Evolutionary conservation across 2,329 filamentous ascomycete species (phyloP), one percentile per base, ranked within the genome.

Genomic region (Arthrobotrys iridis): DNA sequence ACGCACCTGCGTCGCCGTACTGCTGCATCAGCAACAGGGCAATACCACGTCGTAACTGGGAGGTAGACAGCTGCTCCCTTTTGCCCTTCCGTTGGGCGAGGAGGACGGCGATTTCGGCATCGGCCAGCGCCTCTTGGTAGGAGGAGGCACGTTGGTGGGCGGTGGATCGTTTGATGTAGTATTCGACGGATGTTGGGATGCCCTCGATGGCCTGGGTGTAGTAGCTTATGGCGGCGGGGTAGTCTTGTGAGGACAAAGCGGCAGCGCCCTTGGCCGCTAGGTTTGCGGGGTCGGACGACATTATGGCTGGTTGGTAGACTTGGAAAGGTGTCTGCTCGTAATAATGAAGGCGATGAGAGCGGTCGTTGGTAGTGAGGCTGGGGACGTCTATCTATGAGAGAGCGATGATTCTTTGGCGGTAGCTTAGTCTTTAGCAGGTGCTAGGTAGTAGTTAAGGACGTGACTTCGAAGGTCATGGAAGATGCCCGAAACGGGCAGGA

Each of bases 81-180:
- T 86, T 87, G 2, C 84, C 88, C 60, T 89, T 87, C 78, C 88
- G 85, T 2, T 82, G 79, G 7, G 83, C 85, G 5, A 86, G 81
- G 0, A 80, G 67, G 2, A 86, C 80, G 0, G 84, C 85, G 18
- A 83, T 80, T 78, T 87, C 85, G 5, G 85, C 84, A 81, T 87
- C 85, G 8, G 79, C 81, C 43, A 88, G 82, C 0, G 88, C 88
- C 3, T 75, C 57, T 0, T 48, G 4, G 33, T 78, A 77, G 18
- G 79, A 66, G 13, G 66, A 84, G 20, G 85, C 83, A 41, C 89
- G 87, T 26, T 87, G 86, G 79, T 88, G 87, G 43, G 88, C 89
- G 18, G 85, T 88, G 3, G 88, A 88, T 24, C 89, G 87, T 78
- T 89, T 86, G 78, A 89, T 87, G 80, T 88, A 89, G 82, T 90